Evolutionary conservation across 225 moss, liverwort and hornwort species (phyloP), one percentile per base, ranked within the genome.

Genomic region (Pseudisothecium myosuroides): DNA sequence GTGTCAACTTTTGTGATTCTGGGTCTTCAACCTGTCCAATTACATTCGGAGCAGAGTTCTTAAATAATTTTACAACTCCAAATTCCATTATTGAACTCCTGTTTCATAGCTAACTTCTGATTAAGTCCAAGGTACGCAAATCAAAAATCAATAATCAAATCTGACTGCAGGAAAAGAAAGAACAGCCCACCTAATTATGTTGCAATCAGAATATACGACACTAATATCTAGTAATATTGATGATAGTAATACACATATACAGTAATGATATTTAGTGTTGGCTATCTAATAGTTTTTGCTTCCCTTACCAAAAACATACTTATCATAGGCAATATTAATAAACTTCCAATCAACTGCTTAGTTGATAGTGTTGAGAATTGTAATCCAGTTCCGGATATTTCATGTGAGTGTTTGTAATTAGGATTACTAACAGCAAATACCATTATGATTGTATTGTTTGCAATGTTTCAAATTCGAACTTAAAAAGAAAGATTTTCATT

Each of bases 21-120:
- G 89, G 85, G 80, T 97, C 98, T 93, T 97, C 98, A 67, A 98
- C 98, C 98, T 98, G 47, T 36, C 83, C 36, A 41, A 73, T n/a
- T 45, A 31, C 54, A 76, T 86, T 73, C 61, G 43, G 10, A 76
- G 16, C 58, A 80, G 8, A 65, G 14, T 43, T 43, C 9, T 26
- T 50, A 17, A 49, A n/a, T 65, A 43, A 37, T 26, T 37, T 14
- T 28, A 19, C 6, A 4, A 10, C 15, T 68, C 26, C 49, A 58
- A 84, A 81, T 3, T 29, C 22, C 28, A 55, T 27, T 16, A 14
- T 5, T 29, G 27, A 14, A 7, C 29, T 55, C 28, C 19, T 68
- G 32, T 76, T 69, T 45, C 45, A 45, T 32, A 62, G 32, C 81
- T 62, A 31, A 45, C 22, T 62, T 45, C 62, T 81, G 16, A 62